Percentiles rank a stretch among this genome's conserved stretches.
phyloP scores from a whole-genome alignment of 2,329 filamentous ascomycete species.

The Shiraia bambusicola region DNA sequence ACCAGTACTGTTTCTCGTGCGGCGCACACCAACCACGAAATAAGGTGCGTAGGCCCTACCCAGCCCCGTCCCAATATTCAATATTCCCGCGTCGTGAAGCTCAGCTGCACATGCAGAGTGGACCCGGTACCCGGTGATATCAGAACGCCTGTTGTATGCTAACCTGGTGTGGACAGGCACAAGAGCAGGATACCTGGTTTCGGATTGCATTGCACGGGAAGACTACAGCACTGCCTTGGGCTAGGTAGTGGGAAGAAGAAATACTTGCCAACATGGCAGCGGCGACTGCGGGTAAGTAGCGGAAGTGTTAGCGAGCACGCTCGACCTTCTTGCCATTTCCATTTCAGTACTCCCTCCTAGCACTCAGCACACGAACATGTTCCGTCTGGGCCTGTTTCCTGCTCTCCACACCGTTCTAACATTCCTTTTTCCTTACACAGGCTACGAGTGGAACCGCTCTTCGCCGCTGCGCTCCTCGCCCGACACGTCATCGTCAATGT shows the following conservation, averaged over 20 bases:
- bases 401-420: constrained; percentile 37
- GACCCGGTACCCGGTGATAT: neutral
- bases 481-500: constrained; percentile 78
- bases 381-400: constrained; percentile 21
- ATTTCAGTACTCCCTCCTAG: constrained; percentile 20
- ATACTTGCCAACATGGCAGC: constrained; percentile 42
- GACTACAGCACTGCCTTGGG: constrained; percentile 11
- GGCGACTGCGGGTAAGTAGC: constrained; percentile 45
- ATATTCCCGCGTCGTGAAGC: neutral
- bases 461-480: constrained; percentile 48
- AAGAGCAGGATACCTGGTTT: constrained; percentile 8
- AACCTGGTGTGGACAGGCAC: constrained; percentile 20
- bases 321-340: constrained; percentile 22
- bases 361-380: constrained; percentile 14
- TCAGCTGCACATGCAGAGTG: neutral
- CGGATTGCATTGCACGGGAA: constrained; percentile 14
- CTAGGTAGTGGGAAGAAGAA: constrained; percentile 25
- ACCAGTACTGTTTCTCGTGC: constrained; percentile 32
- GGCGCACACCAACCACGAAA: constrained; percentile 31
- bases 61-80: constrained; percentile 9
- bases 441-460: constrained; percentile 46
- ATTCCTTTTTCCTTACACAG: constrained; percentile 37
- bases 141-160: constrained; percentile 12
- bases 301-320: constrained; percentile 21
- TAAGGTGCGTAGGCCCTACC: constrained; percentile 33